Base-by-base conservation (phyloP, 148 eudicot genomes). In the Oxyria digyna region DNA sequence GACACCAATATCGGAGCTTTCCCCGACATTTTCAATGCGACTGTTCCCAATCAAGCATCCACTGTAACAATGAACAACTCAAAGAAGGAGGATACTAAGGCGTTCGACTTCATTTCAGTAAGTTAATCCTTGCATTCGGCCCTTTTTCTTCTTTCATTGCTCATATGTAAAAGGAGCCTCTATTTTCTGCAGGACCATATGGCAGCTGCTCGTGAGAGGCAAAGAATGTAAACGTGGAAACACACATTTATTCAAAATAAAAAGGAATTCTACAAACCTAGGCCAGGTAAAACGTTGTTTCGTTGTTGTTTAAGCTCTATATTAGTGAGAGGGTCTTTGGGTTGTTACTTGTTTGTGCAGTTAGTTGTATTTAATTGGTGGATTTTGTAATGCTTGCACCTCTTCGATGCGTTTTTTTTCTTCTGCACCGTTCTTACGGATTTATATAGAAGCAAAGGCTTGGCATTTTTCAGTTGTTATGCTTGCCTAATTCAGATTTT, bases 91-190 rank as follows among this genome's bases (percentile, higher is more conserved):
- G 98, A 93, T 0, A 81, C 86, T 13, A 93, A 77, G 82, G 96
- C 96, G 29, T 93, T 93, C 81, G 98, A 93, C 81, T 93, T 93
- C 72, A 89, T 93, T 78, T 87, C 95, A 69, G 98, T 93, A 82
- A 86, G 88, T 72, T 29, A 13, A 59, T 27, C 20, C 3, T 8
- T 37, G 7, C 14, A 21, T 67, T 20, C 38, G 7, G 43, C 20
- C 48, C 49, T 33, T 35, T 35, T 35, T 2, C 6, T 35, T 3
- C 38, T 35, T 35, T 35, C 38, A n/a, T n/a, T n/a, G n/a, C n/a
- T n/a, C n/a, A n/a, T n/a, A n/a, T n/a, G n/a, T n/a, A n/a, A n/a
- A n/a, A n/a, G n/a, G n/a, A n/a, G n/a, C n/a, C n/a, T n/a, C n/a
- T n/a, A n/a, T 67, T 8, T 24, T 75, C 23, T n/a, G 77, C 87